Evolutionary conservation across 495 filamentous ascomycete genomes (phyloP), one percentile per base, ranked within the genome.

Genomic region (Aspergillus bertholletiae): DNA sequence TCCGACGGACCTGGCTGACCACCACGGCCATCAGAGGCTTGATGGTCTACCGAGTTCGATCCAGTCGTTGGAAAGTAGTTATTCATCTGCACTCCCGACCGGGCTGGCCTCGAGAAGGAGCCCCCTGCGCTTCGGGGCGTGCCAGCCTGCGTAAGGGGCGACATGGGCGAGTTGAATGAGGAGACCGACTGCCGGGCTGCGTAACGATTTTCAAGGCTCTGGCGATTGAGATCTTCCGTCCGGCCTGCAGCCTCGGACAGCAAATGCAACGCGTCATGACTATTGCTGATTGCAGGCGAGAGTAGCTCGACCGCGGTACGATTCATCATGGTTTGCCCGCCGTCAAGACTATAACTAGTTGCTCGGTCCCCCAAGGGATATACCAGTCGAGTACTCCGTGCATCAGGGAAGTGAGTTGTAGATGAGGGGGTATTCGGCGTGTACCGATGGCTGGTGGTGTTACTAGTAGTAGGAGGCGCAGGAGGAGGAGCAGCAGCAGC

Each of bases 201-300:
- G 46, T 68, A 70, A 11, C 72, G 65, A 49, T 72, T 75, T 46
- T 71, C 73, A 4, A 72, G 56, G 30, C 62, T 71, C 51, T 74
- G 72, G 17, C 72, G 69, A 46, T 78, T 76, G 44, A 79, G 54
- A 43, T 76, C 76, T 53, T 79, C 76, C 12, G 74, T 81, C 43
- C 78, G 66, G 3, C 79, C 78, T 7, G 82, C 80, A 7, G 82
- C 82, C 55, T 84, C 79, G n/a, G 81, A 81, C 21, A 85, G 61
- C 12, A 83, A 64, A 63, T 82, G 74, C n/a, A 85, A 61, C 23
- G 82, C 82, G 60, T 85, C 82, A 50, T 82, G 79, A 27, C 77
- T 80, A 55, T 80, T 82, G 39, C 78, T 80, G 50, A 85, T 83
- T 11, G 80, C 77, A 15, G 74, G 78, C 52, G 80, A 81, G 46